Percentiles rank a stretch among this genome's conserved stretches.
Conservation (phyloP, 1,284 basidiomycete species). For the Fistulina hepatica region DNA sequence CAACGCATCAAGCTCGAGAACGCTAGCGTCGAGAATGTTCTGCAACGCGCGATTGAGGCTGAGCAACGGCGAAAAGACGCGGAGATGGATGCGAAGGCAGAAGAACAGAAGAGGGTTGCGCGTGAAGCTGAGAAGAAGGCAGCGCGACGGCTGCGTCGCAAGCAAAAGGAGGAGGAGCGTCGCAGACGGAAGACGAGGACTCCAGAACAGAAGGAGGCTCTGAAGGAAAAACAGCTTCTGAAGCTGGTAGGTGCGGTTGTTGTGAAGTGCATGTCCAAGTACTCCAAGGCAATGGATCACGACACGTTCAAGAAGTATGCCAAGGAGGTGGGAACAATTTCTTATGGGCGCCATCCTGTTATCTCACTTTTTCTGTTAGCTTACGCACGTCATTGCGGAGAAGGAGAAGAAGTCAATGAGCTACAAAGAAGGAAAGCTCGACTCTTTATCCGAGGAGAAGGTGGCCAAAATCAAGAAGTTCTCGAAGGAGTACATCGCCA, state of each 20-base stretch:
- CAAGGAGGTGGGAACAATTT: slow-evolving; percentile 61
- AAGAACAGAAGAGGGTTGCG: slow-evolving; percentile 21
- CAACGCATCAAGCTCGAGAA: too few species aligned
- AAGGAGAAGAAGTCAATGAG: slow-evolving; percentile 90
- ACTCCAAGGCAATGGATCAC: slow-evolving; percentile 69
- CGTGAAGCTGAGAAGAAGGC: slow-evolving; percentile 21
- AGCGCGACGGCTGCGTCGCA: slow-evolving; percentile 22
- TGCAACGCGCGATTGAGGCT: too few species aligned
- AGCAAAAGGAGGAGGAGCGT: slow-evolving; percentile 24
- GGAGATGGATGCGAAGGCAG: slow-evolving; percentile 30
- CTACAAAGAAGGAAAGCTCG: slow-evolving; percentile 62
- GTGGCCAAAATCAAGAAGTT: slow-evolving; percentile 86
- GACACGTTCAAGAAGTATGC: slow-evolving; percentile 94
- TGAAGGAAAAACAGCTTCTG: slow-evolving; percentile 74
- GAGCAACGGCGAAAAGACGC: slow-evolving; percentile 30
- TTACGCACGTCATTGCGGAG: slow-evolving; percentile 73
- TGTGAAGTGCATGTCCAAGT: slow-evolving; percentile 86
- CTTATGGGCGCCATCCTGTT: not conserved
- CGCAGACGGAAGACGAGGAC: slow-evolving; percentile 34
- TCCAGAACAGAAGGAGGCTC: slow-evolving; percentile 48
- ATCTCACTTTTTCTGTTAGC: slow-evolving; percentile 28
- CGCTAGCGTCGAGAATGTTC: too few species aligned
- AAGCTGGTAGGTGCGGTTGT: slow-evolving; percentile 86
- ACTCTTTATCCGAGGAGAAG: slow-evolving; percentile 80
- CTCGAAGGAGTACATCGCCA: slow-evolving; percentile 77